Evolutionary conservation across 2,329 filamentous ascomycete genomes (phyloP).

Genomic region (Fusarium nanum): DNA sequence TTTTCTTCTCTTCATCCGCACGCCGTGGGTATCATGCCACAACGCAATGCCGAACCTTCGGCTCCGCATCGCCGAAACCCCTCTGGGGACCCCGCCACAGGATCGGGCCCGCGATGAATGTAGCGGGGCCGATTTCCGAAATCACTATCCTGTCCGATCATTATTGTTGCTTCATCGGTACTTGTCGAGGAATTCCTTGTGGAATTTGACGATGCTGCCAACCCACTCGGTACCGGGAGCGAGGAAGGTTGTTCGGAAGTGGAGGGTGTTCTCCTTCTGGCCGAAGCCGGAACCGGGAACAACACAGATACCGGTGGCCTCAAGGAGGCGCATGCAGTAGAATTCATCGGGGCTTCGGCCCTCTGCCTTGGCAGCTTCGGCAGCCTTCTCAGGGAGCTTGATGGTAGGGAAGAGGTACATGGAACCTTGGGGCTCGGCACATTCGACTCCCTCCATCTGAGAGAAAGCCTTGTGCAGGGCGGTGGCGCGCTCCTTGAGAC

Average conservation of each 20-base stretch:
- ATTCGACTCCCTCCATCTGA: conserved; percentile 96
- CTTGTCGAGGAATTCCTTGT: conserved; percentile 89
- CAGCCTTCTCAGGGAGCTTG: conserved; percentile 78
- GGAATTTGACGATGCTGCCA: conserved; percentile 86
- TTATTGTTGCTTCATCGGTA: conserved; percentile 62
- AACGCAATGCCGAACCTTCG: conserved; percentile 10
- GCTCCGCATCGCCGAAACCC: conserved; percentile 18
- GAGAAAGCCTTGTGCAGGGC: conserved; percentile 91
- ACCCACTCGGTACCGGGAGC: conserved; percentile 97
- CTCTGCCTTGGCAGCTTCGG: conserved; percentile 79
- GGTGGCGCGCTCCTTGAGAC: conserved; percentile 80
- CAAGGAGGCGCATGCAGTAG: conserved; percentile 90
- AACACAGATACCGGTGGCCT: conserved; percentile 94
- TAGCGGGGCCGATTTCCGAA: not conserved
- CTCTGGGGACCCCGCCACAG: conserved; percentile 13
- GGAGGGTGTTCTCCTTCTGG: conserved; percentile 88
- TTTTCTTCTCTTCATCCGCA: conserved; percentile 10
- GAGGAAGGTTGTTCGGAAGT: conserved; percentile 97
- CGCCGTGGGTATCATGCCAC: conserved; percentile 9
- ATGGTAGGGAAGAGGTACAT: conserved; percentile 99
- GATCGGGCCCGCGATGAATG: conserved; percentile 7
- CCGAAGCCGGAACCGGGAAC: conserved; percentile 94
- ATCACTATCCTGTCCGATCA: not conserved
- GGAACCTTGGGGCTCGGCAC: conserved; percentile 87
- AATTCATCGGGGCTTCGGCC: conserved; percentile 87